Evolutionary conservation across 75 land plant genomes (phyloP).

Genomic region (Gnetum montanum): DNA sequence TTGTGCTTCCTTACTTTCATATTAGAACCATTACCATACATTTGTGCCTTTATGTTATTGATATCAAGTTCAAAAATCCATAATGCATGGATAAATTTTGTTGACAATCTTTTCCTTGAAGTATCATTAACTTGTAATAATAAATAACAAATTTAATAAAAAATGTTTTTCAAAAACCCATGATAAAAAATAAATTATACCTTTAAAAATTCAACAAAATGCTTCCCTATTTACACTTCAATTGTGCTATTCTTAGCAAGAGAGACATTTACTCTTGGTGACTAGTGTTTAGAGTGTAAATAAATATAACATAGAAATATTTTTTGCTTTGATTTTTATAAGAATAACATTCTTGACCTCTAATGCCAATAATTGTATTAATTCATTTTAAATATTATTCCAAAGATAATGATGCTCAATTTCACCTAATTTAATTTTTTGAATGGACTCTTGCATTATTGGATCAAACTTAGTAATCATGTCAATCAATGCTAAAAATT

Average conservation of each 20-base stretch:
- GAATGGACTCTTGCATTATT: slow-evolving; percentile 9
- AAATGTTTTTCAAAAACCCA: too few relatives aligned
- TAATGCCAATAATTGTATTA: slow-evolving; percentile 2
- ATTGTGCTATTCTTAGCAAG: too few relatives aligned
- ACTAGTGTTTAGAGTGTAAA: too few relatives aligned
- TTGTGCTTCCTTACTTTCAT: slow-evolving; percentile 9
- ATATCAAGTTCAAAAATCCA: slow-evolving; percentile 5
- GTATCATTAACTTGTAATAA: too few relatives aligned
- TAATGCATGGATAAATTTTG: slow-evolving; percentile 1
- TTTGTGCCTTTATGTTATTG: slow-evolving; percentile 9
- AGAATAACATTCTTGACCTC: not conserved
- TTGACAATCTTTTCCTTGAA: slow-evolving; percentile 9
- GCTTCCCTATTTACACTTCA: too few relatives aligned
- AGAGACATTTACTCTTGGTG: too few relatives aligned
- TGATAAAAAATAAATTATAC: too few relatives aligned
- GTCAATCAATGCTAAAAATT: slow-evolving; percentile 9
- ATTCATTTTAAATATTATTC: slow-evolving; percentile 14
- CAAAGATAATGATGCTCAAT: slow-evolving; percentile 13
- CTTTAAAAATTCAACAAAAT: too few relatives aligned
- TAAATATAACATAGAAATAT: slow-evolving; percentile 10
- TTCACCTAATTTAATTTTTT: slow-evolving; percentile 1
- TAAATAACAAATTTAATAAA: too few relatives aligned
- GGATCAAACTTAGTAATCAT: slow-evolving; percentile 11
- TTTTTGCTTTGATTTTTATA: slow-evolving; percentile 7
- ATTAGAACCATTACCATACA: slow-evolving; percentile 14